These are phyloP conservation scores for Eucalyptus erythrocorys DNA, from an alignment of 345 rosid species.

Conservation along the genomic window DNA sequence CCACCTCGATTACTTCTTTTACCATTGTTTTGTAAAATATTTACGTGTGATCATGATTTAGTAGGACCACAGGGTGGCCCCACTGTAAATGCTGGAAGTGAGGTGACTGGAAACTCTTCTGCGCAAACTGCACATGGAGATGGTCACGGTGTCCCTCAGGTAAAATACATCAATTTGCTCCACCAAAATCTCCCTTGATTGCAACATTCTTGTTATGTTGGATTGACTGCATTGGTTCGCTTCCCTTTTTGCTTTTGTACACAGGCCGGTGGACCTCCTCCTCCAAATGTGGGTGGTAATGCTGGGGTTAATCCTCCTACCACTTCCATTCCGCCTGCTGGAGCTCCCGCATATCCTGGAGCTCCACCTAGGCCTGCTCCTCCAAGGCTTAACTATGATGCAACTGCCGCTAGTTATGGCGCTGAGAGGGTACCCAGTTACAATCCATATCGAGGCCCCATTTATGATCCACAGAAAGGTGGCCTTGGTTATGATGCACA, in stretches of 20 bases:
- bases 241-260: not conserved
- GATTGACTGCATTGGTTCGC: not conserved
- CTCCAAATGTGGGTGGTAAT: not conserved
- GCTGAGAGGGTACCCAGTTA: constrained; percentile 4
- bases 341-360: constrained; percentile 33
- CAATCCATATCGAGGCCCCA: constrained; percentile 8
- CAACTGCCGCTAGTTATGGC: constrained; percentile 9
- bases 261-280: not conserved
- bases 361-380: constrained; percentile 45
- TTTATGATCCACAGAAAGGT: constrained; percentile 12
- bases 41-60: constrained; percentile 11
- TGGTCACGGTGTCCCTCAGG: constrained; percentile 51
- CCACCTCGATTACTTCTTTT: not conserved
- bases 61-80: constrained; percentile 50
- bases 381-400: constrained; percentile 28
- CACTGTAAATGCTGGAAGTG: constrained; percentile 34
- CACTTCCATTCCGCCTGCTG: constrained; percentile 5
- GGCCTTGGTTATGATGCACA: constrained; percentile 15
- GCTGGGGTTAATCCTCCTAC: constrained; percentile 4
- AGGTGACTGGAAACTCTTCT: constrained; percentile 33
- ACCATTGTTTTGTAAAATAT: not conserved
- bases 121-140: constrained; percentile 45
- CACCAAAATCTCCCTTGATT: not conserved
- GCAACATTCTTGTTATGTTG: not conserved
- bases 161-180: not conserved